Conservation (phyloP, 1,139 yeast species). For the Taiozyma sp. region DNA sequence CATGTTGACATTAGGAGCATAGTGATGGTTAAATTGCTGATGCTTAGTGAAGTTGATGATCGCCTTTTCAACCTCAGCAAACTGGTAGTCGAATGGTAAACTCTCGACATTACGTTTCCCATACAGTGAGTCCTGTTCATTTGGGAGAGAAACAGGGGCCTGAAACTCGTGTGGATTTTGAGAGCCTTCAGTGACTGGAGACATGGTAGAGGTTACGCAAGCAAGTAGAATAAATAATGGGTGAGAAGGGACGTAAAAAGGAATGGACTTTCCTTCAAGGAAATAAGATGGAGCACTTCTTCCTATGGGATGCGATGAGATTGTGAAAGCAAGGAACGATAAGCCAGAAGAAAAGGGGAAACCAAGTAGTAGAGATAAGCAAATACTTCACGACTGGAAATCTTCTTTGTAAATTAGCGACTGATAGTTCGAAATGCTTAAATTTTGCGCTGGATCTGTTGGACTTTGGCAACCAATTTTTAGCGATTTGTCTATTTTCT, state of each 20-base stretch:
- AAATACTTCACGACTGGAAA: background rate
- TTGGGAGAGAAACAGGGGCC: background rate
- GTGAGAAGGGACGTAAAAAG: background rate
- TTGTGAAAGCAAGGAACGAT: background rate
- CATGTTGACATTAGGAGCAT: constrained; percentile 24
- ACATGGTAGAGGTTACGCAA: background rate
- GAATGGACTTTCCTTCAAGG: background rate
- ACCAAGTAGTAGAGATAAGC: background rate
- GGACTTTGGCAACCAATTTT: background rate
- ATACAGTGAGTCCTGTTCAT: background rate
- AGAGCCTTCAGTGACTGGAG: background rate
- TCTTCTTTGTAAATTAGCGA: background rate
- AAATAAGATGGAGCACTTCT: background rate
- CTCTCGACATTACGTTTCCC: constrained; percentile 9
- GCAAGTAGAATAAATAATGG: background rate
- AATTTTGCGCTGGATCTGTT: background rate
- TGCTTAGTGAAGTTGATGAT: constrained; percentile 24
- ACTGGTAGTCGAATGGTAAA: constrained; percentile 20
- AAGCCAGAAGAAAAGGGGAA: background rate
- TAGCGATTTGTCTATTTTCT: background rate
- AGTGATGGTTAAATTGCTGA: constrained; percentile 25
- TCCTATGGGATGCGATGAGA: background rate
- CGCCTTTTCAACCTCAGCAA: constrained; percentile 25
- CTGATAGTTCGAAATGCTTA: background rate
- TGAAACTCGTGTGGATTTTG: background rate